phyloP scores from a whole-genome alignment of 2,329 filamentous ascomycete genomes.

The Fusarium nanum region DNA sequence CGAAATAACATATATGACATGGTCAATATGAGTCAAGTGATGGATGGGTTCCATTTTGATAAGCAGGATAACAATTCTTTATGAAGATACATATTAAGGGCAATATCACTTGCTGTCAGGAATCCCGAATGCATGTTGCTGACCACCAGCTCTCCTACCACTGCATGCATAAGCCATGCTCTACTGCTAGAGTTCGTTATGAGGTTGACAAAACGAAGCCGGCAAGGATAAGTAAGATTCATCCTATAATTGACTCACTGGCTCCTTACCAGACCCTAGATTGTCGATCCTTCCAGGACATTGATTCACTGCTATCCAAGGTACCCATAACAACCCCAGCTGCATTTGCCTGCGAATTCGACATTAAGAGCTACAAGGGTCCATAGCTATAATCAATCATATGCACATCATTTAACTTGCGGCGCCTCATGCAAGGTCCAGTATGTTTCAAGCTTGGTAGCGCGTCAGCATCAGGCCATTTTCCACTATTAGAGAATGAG shows the following conservation, averaged over 20 bases:
- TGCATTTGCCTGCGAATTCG: neutral
- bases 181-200: neutral
- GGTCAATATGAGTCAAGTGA: neutral
- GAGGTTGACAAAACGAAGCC: neutral
- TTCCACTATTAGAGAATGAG: slow-evolving; percentile 18
- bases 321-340: neutral
- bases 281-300: neutral
- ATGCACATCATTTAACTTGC: slow-evolving; percentile 3
- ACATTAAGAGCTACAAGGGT: neutral
- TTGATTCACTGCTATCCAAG: neutral
- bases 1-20: neutral
- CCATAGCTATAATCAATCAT: neutral
- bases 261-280: neutral
- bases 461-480: slow-evolving; percentile 45
- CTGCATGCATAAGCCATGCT: neutral
- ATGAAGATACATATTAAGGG: neutral
- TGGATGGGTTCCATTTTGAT: neutral
- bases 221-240: neutral
- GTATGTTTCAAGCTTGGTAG: slow-evolving; percentile 9
- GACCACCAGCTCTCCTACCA: neutral
- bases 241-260: too few relatives aligned
- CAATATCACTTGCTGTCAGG: neutral
- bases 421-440: slow-evolving; percentile 21
- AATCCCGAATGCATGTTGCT: neutral
- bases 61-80: neutral